These are phyloP conservation scores for Lolium rigidum DNA, from an alignment of 176 grass and related monocot genomes.

Conservation along the genomic window DNA sequence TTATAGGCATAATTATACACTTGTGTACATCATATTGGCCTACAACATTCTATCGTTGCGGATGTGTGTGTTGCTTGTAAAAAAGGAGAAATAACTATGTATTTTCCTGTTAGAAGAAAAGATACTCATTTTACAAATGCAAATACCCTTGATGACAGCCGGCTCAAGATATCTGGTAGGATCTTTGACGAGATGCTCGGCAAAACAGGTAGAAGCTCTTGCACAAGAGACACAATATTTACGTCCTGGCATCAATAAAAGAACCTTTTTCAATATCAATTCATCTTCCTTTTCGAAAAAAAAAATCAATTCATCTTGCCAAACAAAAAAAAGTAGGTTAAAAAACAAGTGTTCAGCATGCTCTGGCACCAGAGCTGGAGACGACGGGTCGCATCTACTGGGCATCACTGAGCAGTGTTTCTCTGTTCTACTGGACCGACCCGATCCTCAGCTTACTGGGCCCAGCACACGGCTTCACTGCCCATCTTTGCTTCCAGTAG, in stretches of 20 bases:
- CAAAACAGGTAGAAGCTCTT: constrained; percentile 86
- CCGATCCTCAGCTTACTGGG: neutral
- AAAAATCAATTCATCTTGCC: neutral
- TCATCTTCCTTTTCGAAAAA: no score
- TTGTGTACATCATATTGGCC: constrained; percentile 32
- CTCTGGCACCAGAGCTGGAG: no score
- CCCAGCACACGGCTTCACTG: neutral
- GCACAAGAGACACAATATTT: constrained; percentile 63
- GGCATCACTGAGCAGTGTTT: no score
- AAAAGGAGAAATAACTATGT: constrained; percentile 20
- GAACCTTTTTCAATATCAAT: neutral
- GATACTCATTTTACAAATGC: constrained; percentile 66
- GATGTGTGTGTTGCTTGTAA: constrained; percentile 17
- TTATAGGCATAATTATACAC: constrained; percentile 24
- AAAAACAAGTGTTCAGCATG: no score
- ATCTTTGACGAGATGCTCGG: constrained; percentile 85
- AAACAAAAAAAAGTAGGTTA: no score
- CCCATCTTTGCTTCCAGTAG: neutral
- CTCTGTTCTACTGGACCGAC: no score
- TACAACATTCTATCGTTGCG: constrained; percentile 42
- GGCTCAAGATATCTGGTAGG: constrained; percentile 78
- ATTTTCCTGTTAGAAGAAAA: constrained; percentile 30
- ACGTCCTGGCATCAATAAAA: constrained; percentile 56
- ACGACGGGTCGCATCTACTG: no score
- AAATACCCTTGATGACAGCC: constrained; percentile 80